Conservation (phyloP, 2,329 filamentous ascomycete species). For the Magnaporthales sp. region DNA sequence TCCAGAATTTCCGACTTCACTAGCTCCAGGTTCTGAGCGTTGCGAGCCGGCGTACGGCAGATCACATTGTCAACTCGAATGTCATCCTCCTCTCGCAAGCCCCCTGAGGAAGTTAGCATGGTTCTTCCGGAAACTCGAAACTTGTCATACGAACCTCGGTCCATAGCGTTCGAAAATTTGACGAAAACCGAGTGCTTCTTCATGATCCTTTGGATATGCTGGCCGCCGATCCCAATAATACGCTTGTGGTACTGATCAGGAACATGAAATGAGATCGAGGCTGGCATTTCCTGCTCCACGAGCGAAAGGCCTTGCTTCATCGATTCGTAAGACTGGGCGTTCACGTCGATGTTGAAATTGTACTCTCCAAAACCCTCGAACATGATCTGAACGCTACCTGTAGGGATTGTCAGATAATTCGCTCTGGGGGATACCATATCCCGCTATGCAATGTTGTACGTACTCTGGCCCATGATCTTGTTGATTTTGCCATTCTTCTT, state of each 20-base stretch:
- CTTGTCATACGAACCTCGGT: conserved; percentile 52
- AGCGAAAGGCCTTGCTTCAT: conserved; percentile 87
- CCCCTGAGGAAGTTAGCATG: conserved; percentile 31
- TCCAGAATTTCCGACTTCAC: conserved; percentile 99
- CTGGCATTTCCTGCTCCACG: conserved; percentile 98
- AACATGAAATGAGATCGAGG: conserved; percentile 97
- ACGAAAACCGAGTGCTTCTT: conserved; percentile 99
- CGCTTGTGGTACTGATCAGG: conserved; percentile 99
- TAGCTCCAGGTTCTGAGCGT: conserved; percentile 90
- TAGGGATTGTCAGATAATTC: conserved; percentile 13
- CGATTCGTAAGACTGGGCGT: conserved; percentile 83
- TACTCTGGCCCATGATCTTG: conserved; percentile 99
- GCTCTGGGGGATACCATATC: background rate
- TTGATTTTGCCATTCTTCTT: conserved; percentile 99
- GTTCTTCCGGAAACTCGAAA: background rate
- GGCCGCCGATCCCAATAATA: conserved; percentile 95
- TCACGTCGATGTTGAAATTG: conserved; percentile 99
- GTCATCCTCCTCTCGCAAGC: conserved; percentile 93
- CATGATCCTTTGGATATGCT: conserved; percentile 99
- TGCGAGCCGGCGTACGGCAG: conserved; percentile 91
- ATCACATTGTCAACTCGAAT: conserved; percentile 99
- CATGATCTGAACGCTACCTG: conserved; percentile 92
- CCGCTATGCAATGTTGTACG: conserved; percentile 11
- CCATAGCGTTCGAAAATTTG: conserved; percentile 99
- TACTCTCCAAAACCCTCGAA: conserved; percentile 99